phyloP scores from a whole-genome alignment of 139 green algal genomes.

The Coelastrella sp. region DNA sequence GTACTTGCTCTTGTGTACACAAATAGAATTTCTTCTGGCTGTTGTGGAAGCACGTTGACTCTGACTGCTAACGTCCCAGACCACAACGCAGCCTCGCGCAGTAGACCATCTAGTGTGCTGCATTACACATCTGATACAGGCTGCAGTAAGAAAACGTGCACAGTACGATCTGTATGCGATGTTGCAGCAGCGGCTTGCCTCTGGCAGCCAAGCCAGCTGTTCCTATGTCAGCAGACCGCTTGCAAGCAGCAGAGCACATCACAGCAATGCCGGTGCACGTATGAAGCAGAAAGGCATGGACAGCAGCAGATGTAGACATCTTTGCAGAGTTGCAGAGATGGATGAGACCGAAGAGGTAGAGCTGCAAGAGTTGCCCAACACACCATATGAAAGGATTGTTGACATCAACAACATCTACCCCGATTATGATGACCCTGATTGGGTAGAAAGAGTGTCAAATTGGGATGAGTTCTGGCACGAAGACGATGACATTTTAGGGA shows the following conservation, averaged over 20 bases:
- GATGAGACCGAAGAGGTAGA: constrained; percentile 1
- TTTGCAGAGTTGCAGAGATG: not conserved
- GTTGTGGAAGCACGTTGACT: too few species aligned
- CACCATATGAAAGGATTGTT: not conserved
- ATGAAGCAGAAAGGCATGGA: not conserved
- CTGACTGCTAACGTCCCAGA: not conserved
- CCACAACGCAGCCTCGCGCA: not conserved
- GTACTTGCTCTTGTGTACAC: too few species aligned
- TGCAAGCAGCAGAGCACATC: not conserved
- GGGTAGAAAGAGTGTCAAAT: not conserved
- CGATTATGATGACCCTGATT: constrained; percentile 25
- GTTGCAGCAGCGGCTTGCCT: constrained; percentile 40
- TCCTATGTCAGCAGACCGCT: not conserved
- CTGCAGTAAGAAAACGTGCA: not conserved
- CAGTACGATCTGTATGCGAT: not conserved
- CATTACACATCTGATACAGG: not conserved
- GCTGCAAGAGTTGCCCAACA: not conserved
- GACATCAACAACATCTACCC: constrained; percentile 8
- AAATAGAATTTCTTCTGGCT: too few species aligned
- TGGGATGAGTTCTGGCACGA: constrained; percentile 46
- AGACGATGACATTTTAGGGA: not conserved
- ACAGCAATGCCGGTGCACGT: not conserved
- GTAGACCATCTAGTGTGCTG: not conserved
- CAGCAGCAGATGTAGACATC: not conserved
- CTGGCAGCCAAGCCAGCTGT: constrained; percentile 42